phyloP scores from a whole-genome alignment of 202 grass and related monocot species.

The Musa balbisiana region DNA sequence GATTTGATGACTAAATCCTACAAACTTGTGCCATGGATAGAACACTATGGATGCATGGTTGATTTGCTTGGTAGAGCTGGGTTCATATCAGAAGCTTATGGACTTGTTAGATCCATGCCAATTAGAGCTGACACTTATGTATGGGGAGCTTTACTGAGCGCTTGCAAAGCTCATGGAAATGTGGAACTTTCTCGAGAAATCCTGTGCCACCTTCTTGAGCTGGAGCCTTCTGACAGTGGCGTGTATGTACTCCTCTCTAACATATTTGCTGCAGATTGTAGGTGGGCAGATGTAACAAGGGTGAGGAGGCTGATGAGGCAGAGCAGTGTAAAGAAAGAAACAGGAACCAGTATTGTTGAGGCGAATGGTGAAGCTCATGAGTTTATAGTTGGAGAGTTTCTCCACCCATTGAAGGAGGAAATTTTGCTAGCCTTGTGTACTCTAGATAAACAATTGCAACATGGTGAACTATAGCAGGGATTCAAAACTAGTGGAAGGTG shows the following conservation, averaged over 20 bases:
- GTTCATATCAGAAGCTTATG: slow-evolving; percentile 37
- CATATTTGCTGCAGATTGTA: slow-evolving; percentile 31
- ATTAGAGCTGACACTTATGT: slow-evolving; percentile 33
- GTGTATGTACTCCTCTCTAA: slow-evolving; percentile 52
- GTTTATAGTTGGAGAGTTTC: slow-evolving; percentile 36
- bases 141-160: slow-evolving; percentile 35
- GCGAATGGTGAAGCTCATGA: slow-evolving; percentile 32
- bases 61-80: slow-evolving; percentile 47
- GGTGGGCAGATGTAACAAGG: slow-evolving; percentile 33
- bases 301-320: slow-evolving; percentile 29
- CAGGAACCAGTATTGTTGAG: slow-evolving; percentile 35
- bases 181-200: slow-evolving; percentile 34
- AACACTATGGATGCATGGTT: slow-evolving; percentile 47
- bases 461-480: slow-evolving; percentile 14
- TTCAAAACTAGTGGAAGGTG: not conserved
- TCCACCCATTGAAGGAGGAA: slow-evolving; percentile 25
- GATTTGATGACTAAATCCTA: slow-evolving; percentile 28
- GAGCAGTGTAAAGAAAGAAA: slow-evolving; percentile 32
- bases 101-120: slow-evolving; percentile 31
- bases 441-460: slow-evolving; percentile 32
- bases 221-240: slow-evolving; percentile 26
- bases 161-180: slow-evolving; percentile 32
- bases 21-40: slow-evolving; percentile 29
- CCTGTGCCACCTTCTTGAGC: slow-evolving; percentile 31
- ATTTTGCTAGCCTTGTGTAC: slow-evolving; percentile 19